Base-by-base conservation (phyloP, 179 eudicot genomes). In the Pouteria campechiana region DNA sequence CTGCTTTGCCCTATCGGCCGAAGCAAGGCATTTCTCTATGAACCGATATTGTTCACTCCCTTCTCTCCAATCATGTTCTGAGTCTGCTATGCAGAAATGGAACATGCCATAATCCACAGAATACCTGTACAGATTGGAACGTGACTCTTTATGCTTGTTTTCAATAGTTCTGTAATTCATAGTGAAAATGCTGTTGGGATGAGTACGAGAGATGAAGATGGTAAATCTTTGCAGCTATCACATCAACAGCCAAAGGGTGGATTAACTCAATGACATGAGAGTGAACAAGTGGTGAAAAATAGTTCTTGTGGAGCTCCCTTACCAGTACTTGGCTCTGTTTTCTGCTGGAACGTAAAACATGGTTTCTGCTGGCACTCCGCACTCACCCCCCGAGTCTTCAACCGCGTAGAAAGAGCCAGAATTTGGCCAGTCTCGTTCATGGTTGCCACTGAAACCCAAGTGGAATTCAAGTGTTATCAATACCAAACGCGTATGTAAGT, bases 61-160 rank as follows among this genome's bases (percentile, higher is more conserved):
- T 43, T 76, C 84, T 23, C 83, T 66, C 83, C 88, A 83, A 44
- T 83, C 88, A 29, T 76, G 83, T 62, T 83, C 93, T 18, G 64
- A 59, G 50, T 79, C 83, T 5, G 81, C 81, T 56, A 79, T 70
- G 48, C 88, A 79, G 61, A 82, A 83, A 29, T 65, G 71, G 39
- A 83, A 79, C 93, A 83, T 79, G 7, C 93, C 93, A 53, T 64
- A 79, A 61, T 83, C 84, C 25, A 61, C 51, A 13, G 64, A 38
- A 45, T 83, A 83, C 86, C 79, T 72, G 46, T 14, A 13, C n/a
- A n/a, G n/a, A n/a, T n/a, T n/a, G n/a, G n/a, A n/a, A n/a, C n/a
- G n/a, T n/a, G n/a, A n/a, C n/a, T n/a, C n/a, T n/a, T n/a, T n/a
- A n/a, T n/a, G n/a, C n/a, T n/a, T n/a, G n/a, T n/a, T n/a, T n/a